Base-by-base conservation (phyloP, 768 basidiomycete species). In the Coprinellus aureogranulatus region DNA sequence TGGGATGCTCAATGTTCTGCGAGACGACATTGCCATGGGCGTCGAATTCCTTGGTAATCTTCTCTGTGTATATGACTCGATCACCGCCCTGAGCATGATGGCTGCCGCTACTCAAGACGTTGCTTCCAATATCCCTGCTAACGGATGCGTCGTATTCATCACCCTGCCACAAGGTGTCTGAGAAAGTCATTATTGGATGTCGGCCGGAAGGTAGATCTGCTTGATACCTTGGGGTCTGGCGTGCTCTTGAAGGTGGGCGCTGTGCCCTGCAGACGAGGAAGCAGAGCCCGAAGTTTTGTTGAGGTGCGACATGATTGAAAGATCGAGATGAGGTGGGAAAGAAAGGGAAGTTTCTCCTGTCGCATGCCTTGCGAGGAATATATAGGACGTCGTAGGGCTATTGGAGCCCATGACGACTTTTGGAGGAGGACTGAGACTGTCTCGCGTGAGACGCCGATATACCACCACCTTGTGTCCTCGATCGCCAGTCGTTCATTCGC, bases 61-160 rank as follows among this genome's bases (percentile, higher is more conserved):
- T 37, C 44, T 58, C 57, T 20, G 39, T 53, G 44, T 53, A 58
- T n/a, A 58, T 22, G 20, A 58, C 23, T 22, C n/a, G 41, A 4
- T 44, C 57, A 3, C 34, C 50, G 3, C 18, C 18, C 37, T n/a
- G 41, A 18, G 41, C 41, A 22, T 6, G 6, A n/a, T 8, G 18
- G 18, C 14, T 8, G 10, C 41, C 20, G 41, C 10, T 44, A n/a
- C 14, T 8, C 41, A n/a, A 22, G 8, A 44, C 6, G 34, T 34
- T 34, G 34, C 34, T 34, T 14, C 34, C 34, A 34, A 14, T 34
- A 14, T 34, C 14, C 41, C 41, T 22, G 41, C 41, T 44, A 8
- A 44, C 10, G 20, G 41, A 44, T 44, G 41, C 9, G 18, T 44
- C 41, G 41, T 44, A 44, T 22, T 44, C 41, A n/a, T 44, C 41